phyloP scores from a whole-genome alignment of 768 basidiomycete species.

The Calocera viscosa region DNA sequence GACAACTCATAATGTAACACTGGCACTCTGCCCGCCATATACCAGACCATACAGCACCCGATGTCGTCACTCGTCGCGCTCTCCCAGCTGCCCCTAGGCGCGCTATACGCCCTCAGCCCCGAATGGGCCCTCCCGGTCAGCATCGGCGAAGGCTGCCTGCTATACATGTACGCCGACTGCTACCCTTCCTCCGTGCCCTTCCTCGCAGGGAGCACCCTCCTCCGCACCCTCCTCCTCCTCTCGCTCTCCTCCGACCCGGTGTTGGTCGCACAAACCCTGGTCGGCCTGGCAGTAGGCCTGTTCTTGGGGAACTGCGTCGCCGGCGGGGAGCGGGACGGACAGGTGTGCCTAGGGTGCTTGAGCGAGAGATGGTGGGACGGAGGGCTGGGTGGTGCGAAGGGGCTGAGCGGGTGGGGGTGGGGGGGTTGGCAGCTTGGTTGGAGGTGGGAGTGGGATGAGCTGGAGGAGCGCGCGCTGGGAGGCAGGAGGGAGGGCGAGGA shows the following conservation, averaged over 20 bases:
- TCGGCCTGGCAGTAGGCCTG: background rate
- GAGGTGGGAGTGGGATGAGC: background rate
- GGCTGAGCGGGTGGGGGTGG: background rate
- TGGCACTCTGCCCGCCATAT: background rate
- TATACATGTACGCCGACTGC: background rate
- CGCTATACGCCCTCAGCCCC: background rate
- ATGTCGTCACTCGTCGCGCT: background rate
- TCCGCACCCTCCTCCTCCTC: background rate
- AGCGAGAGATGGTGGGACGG: background rate
- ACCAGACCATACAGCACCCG: background rate
- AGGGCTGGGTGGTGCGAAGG: background rate
- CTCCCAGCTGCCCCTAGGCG: background rate
- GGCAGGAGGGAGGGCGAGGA: background rate
- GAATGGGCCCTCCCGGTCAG: background rate
- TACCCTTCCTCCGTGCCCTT: background rate
- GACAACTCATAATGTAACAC: background rate
- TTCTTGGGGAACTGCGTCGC: background rate
- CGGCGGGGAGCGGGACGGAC: conserved; percentile 1
- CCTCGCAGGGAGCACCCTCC: background rate
- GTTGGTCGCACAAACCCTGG: background rate
- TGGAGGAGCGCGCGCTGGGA: background rate
- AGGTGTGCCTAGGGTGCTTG: background rate
- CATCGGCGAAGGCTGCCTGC: background rate
- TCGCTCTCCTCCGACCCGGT: background rate
- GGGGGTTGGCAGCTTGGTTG: background rate